Evolutionary conservation across 805 yeast genomes (phyloP).

Genomic region (Isabelozyma heimii): DNA sequence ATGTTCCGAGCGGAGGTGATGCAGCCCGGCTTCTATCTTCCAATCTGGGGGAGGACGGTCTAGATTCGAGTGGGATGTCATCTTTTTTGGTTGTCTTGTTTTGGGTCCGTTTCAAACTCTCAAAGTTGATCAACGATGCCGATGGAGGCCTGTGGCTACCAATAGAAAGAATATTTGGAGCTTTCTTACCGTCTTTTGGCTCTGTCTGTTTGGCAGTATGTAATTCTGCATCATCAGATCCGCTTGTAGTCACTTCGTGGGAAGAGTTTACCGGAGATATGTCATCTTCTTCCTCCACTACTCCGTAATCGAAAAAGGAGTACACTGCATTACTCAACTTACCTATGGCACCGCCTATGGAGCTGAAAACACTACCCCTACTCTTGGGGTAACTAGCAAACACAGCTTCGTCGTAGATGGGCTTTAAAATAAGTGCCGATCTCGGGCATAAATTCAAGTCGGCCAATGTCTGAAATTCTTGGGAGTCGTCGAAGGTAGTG

Average conservation of each 20-base stretch:
- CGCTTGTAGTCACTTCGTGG: not conserved
- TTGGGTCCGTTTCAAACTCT: not conserved
- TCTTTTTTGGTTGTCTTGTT: not conserved
- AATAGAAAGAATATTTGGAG: constrained; percentile 9
- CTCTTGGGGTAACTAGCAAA: constrained; percentile 7
- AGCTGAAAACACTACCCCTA: constrained; percentile 2
- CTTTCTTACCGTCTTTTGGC: not conserved
- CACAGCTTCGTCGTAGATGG: constrained; percentile 35
- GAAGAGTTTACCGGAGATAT: not conserved
- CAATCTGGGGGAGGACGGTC: constrained; percentile 2
- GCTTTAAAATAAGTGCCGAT: constrained; percentile 72
- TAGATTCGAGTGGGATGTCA: not conserved
- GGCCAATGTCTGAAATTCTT: constrained; percentile 46
- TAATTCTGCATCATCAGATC: not conserved
- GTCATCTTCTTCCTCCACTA: constrained; percentile 14
- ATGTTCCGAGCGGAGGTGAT: constrained; percentile 10
- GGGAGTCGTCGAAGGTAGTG: constrained; percentile 49
- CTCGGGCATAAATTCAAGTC: constrained; percentile 65
- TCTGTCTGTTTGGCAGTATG: not conserved
- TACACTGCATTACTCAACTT: constrained; percentile 28
- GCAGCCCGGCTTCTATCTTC: constrained; percentile 6
- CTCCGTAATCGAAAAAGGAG: constrained; percentile 42
- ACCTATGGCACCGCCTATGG: constrained; percentile 6
- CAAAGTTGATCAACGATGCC: constrained; percentile 8
- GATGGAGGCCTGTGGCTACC: constrained; percentile 2